Percentiles rank a stretch among this genome's conserved stretches.
Conservation (phyloP, 192 early-diverging fungal species). For the Podila minutissima region DNA sequence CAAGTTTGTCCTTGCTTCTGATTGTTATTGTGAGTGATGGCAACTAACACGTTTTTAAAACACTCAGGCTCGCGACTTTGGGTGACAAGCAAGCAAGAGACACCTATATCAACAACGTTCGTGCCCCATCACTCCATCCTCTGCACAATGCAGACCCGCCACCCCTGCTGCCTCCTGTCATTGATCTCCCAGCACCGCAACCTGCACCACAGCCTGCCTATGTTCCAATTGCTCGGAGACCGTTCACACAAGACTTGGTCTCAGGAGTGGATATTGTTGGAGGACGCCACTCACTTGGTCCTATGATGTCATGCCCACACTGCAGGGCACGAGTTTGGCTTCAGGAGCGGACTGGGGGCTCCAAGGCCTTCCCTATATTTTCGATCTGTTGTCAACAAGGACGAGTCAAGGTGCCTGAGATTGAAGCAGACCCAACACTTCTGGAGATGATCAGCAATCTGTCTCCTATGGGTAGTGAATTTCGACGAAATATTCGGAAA, state of each 20-base stretch:
- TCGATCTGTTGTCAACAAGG: background rate
- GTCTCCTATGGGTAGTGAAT: background rate
- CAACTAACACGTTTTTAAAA: background rate
- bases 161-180: background rate
- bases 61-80: background rate
- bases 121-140: background rate
- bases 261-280: constrained; percentile 5
- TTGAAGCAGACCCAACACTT: background rate
- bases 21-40: background rate
- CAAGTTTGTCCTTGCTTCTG: no score
- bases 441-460: background rate
- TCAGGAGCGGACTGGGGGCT: background rate
- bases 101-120: background rate
- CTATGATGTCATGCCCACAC: constrained; percentile 4
- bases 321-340: constrained; percentile 18
- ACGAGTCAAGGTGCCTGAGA: background rate
- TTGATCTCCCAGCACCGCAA: background rate
- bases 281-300: constrained; percentile 1
- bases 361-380: background rate
- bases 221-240: constrained; percentile 5
- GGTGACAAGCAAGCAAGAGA: background rate
- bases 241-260: constrained; percentile 12
- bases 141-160: background rate
- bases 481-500: constrained; percentile 11
- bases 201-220: background rate